Evolutionary conservation across 2,329 filamentous ascomycete species (phyloP).

Genomic region (Tolypocladium tropicale): DNA sequence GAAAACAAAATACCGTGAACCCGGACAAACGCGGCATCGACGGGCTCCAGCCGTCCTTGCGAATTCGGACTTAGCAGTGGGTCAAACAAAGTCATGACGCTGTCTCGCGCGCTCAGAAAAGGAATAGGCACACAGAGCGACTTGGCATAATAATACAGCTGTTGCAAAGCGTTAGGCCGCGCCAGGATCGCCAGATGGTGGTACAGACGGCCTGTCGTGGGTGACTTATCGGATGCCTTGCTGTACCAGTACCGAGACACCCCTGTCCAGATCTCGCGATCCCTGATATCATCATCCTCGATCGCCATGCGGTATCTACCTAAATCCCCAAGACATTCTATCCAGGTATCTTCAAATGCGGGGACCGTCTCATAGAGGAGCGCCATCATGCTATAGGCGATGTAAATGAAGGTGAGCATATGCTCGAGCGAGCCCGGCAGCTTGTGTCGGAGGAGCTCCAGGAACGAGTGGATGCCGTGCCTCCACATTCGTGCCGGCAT

Average conservation of each 20-base stretch:
- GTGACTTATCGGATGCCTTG: conserved; percentile 67
- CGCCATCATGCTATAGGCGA: conserved; percentile 85
- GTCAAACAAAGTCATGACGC: conserved; percentile 59
- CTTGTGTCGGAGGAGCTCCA: conserved; percentile 65
- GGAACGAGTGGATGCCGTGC: conserved; percentile 78
- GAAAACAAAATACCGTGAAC: conserved; percentile 56
- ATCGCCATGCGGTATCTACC: conserved; percentile 82
- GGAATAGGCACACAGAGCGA: conserved; percentile 57
- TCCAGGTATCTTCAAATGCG: conserved; percentile 79
- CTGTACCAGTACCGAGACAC: conserved; percentile 79
- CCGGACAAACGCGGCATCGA: conserved; percentile 53
- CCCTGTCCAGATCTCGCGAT: conserved; percentile 71
- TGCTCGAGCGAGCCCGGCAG: conserved; percentile 72
- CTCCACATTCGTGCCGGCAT: conserved; percentile 96
- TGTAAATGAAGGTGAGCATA: conserved; percentile 84
- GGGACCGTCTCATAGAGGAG: conserved; percentile 78
- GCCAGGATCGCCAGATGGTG: conserved; percentile 80
- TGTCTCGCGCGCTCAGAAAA: conserved; percentile 59
- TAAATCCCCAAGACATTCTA: conserved; percentile 83
- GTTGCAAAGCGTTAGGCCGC: conserved; percentile 56
- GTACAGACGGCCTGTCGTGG: conserved; percentile 68
- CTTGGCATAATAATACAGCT: conserved; percentile 64
- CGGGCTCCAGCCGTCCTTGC: conserved; percentile 18
- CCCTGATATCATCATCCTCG: conserved; percentile 66
- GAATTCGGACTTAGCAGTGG: conserved; percentile 34